Base-by-base conservation (phyloP, 176 grass and related monocot genomes). In the Ampelocalamus luodianensis region DNA sequence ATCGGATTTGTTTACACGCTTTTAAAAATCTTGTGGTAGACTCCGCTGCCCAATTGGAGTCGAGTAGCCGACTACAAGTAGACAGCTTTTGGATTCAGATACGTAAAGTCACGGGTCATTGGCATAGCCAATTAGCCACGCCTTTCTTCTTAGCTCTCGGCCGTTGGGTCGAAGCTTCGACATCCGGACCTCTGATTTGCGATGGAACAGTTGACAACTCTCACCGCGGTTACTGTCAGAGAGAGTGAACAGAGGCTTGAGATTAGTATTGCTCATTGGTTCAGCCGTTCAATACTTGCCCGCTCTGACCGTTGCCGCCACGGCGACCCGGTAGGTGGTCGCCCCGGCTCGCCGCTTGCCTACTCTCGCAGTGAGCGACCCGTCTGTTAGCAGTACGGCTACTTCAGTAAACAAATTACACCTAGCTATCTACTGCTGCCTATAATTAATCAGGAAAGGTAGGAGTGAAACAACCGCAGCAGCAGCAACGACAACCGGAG, bases 301-400 rank as follows among this genome's bases (percentile, higher is more conserved):
- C 51, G 69, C 53, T 85, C 62, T 80, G 82, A 81, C 62, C 76
- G 42, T 44, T 59, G 77, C 82, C 59, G 77, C 82, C 77, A 48
- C 58, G 24, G 9, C 81, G 83, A 60, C 76, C 63, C 69, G 76
- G 76, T 38, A 15, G 84, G 55, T 75, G 75, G 50, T 84, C 48
- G 67, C 4, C 10, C 26, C 37, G 32, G 59, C 27, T 48, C 40
- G 65, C 65, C 24, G 53, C 9, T 90, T 71, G 78, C 71, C 82
- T 82, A 86, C 48, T 90, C 83, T 82, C 83, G 71, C 54, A 65
- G 78, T 71, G 34, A 23, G 87, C 62, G 50, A 76, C 77, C 29
- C 62, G 77, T 65, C 74, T 53, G 44, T 29, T 5, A 18, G 76
- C 43, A 16, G 66, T 29, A 54, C 27, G 5, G 48, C 48, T 1